A percentile compares a stretch with the other conserved stretches of the same genome.
These are phyloP conservation scores for Malassezia japonica DNA, from an alignment of 1,284 basidiomycete species.

Conservation along the genomic window DNA sequence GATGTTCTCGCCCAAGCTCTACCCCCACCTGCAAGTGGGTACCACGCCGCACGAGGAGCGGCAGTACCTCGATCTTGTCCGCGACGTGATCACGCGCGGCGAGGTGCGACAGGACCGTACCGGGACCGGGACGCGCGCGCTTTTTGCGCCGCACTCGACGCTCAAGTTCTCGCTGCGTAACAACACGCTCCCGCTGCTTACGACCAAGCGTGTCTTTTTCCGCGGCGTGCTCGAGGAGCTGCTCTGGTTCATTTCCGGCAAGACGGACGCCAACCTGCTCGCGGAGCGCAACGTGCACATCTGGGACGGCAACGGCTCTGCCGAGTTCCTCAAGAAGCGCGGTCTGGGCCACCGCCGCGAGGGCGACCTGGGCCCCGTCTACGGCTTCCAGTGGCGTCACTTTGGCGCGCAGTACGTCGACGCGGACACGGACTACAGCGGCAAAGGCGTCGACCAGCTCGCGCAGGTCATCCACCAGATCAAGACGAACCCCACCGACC, in stretches of 20 bases:
- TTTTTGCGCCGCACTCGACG: constrained; percentile 40
- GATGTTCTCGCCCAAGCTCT: constrained; percentile 39
- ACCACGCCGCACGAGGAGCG: constrained; percentile 29
- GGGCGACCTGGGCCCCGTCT: constrained; percentile 91
- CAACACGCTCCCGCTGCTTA: constrained; percentile 66
- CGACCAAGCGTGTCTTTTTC: constrained; percentile 87
- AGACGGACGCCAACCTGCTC: constrained; percentile 70
- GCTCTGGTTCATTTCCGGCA: constrained; percentile 84
- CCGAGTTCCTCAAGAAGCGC: constrained; percentile 72
- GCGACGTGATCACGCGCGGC: constrained; percentile 32
- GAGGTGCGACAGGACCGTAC: constrained; percentile 37
- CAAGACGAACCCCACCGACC: constrained; percentile 81
- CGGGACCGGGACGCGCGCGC: constrained; percentile 40
- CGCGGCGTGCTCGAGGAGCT: constrained; percentile 88
- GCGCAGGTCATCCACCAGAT: constrained; percentile 80
- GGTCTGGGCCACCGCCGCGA: constrained; percentile 74
- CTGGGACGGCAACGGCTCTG: constrained; percentile 93
- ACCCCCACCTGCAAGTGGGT: not conserved
- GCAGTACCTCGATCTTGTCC: constrained; percentile 42
- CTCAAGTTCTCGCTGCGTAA: constrained; percentile 33
- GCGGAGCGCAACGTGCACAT: constrained; percentile 81
- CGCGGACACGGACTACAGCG: constrained; percentile 66
- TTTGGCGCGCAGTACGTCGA: constrained; percentile 83
- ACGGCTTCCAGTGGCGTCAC: constrained; percentile 97
- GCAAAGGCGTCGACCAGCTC: constrained; percentile 88